Conservation (phyloP, 345 rosid genomes). For the Hypericum androsaemum region DNA sequence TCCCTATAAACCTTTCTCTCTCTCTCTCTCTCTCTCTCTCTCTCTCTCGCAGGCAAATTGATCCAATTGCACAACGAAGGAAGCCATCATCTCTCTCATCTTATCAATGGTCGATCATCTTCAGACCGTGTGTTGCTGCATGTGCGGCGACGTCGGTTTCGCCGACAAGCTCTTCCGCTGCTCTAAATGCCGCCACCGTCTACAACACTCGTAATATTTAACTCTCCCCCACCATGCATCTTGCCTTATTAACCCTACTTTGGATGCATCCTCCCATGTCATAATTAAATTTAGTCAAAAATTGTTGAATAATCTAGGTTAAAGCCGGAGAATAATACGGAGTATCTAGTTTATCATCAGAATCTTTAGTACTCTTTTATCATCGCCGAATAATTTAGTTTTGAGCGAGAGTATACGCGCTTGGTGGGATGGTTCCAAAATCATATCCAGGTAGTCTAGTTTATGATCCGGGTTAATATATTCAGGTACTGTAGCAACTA, state of each 20-base stretch:
- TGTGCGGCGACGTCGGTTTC: constrained; percentile 99
- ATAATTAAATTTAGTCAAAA: no score
- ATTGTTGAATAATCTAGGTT: no score
- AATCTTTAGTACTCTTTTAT: no score
- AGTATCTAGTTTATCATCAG: no score
- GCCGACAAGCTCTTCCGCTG: constrained; percentile 93
- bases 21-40: constrained; percentile 3
- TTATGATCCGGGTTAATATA: constrained; percentile 7
- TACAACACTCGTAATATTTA: constrained; percentile 71
- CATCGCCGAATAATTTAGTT: no score
- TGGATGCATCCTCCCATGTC: no score
- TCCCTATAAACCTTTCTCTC: constrained; percentile 14
- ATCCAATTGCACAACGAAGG: neutral
- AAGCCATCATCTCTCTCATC: neutral
- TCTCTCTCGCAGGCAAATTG: neutral
- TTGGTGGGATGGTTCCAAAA: no score
- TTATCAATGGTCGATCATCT: constrained; percentile 60
- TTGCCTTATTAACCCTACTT: neutral
- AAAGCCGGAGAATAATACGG: no score
- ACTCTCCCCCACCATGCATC: neutral
- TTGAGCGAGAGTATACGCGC: no score
- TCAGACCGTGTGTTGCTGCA: constrained; percentile 61
- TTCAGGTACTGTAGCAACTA: constrained; percentile 86
- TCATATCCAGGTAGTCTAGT: no score
- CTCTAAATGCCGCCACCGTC: constrained; percentile 73